Evolutionary conservation across 1,284 basidiomycete genomes (phyloP).

Genomic region (Ustilago trichophora): DNA sequence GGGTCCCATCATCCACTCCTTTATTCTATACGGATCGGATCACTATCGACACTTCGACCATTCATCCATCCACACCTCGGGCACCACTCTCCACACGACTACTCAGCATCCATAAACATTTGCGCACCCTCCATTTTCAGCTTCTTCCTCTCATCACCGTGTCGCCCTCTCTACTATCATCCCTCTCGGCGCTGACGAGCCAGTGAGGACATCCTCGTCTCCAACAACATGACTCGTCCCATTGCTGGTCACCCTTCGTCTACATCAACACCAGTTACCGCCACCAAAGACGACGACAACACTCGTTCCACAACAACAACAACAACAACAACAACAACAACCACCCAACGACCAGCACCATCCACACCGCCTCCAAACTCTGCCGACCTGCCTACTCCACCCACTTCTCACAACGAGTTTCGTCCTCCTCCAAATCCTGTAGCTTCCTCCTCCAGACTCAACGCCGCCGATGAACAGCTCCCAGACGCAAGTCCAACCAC

Average conservation of each 20-base stretch:
- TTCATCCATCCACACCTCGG: too few species aligned
- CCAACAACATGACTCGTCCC: conserved; percentile 10
- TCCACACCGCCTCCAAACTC: conserved; percentile 22
- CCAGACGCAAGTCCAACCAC: conserved; percentile 40
- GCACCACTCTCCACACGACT: too few species aligned
- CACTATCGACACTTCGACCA: too few species aligned
- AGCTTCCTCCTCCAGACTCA: conserved; percentile 32
- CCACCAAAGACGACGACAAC: neutral
- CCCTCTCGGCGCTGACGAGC: neutral
- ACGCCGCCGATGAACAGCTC: conserved; percentile 16
- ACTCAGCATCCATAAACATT: too few species aligned
- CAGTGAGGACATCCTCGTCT: neutral
- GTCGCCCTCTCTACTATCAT: too few species aligned
- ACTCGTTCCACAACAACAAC: neutral
- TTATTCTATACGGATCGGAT: too few species aligned
- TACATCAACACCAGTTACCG: neutral
- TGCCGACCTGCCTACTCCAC: conserved; percentile 45
- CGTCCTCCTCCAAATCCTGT: conserved; percentile 31
- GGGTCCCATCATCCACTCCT: too few species aligned
- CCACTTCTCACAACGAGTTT: conserved; percentile 53
- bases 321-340: neutral
- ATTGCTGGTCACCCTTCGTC: conserved; percentile 7
- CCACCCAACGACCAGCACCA: conserved; percentile 6
- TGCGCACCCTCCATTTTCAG: too few species aligned
- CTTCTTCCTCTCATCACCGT: neutral